A percentile compares a stretch with the other conserved stretches of the same genome.
These are phyloP conservation scores for Plenodomus tracheiphilus DNA, from an alignment of 2,329 filamentous ascomycete genomes.

Conservation along the genomic window DNA sequence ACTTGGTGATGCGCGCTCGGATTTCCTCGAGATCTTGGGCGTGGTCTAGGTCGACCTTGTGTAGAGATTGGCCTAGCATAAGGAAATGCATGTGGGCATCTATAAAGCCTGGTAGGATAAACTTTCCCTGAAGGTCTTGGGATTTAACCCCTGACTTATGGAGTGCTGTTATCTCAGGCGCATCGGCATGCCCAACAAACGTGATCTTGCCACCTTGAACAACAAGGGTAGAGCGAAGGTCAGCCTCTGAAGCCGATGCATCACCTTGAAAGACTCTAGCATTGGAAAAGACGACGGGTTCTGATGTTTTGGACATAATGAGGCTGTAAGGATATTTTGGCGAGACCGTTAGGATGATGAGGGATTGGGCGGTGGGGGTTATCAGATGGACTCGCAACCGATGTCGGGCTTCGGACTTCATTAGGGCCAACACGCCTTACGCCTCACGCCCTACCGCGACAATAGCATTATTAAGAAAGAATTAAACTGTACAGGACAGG, in stretches of 20 bases:
- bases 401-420: too few species aligned
- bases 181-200: conserved; percentile 42
- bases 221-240: conserved; percentile 41
- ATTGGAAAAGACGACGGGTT: conserved; percentile 29
- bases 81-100: conserved; percentile 63
- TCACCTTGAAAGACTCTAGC: conserved; percentile 27
- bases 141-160: conserved; percentile 19
- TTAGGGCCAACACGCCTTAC: background rate
- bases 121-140: conserved; percentile 42
- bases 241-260: conserved; percentile 3
- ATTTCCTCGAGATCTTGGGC: conserved; percentile 57
- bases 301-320: conserved; percentile 10
- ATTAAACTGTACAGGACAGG: too few species aligned
- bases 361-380: background rate
- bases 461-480: too few species aligned
- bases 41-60: conserved; percentile 53
- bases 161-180: conserved; percentile 32
- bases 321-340: background rate
- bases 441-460: background rate
- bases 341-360: background rate
- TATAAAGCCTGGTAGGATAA: conserved; percentile 59
- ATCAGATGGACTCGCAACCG: background rate
- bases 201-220: conserved; percentile 47
- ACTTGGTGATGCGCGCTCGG: conserved; percentile 49
- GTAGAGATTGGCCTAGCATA: conserved; percentile 58